phyloP scores from a whole-genome alignment of 2,329 filamentous ascomycete genomes.

The Paraphoma sp. region DNA sequence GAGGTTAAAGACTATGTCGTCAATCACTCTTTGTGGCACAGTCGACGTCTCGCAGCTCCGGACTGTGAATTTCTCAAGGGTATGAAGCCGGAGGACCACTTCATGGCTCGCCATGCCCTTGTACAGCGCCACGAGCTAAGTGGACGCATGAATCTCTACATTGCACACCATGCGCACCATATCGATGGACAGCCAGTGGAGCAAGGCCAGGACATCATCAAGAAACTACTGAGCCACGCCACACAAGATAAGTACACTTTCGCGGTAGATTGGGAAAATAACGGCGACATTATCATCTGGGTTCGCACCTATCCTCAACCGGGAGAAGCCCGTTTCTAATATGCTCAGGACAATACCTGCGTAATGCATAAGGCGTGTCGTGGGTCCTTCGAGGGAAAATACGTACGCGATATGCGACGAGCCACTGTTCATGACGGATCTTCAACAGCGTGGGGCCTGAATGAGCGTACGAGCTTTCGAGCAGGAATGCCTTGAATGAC shows the following conservation, averaged over 20 bases:
- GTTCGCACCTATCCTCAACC: not conserved
- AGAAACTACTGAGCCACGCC: constrained; percentile 53
- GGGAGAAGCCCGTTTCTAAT: not conserved
- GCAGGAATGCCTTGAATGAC: constrained; percentile 10
- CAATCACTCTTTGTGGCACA: constrained; percentile 56
- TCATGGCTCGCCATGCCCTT: constrained; percentile 54
- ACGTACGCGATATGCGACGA: constrained; percentile 61
- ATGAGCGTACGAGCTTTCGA: constrained; percentile 24
- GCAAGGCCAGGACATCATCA: constrained; percentile 45
- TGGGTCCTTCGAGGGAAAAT: constrained; percentile 57
- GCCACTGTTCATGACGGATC: constrained; percentile 62
- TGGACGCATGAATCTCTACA: constrained; percentile 58
- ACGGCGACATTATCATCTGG: constrained; percentile 63
- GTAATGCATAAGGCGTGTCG: constrained; percentile 56
- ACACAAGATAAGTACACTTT: constrained; percentile 57
- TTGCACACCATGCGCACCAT: constrained; percentile 62
- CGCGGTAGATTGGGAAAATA: constrained; percentile 31
- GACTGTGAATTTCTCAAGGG: constrained; percentile 52
- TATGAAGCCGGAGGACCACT: constrained; percentile 49
- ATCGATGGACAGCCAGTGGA: constrained; percentile 48
- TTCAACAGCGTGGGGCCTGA: constrained; percentile 52
- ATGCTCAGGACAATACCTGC: constrained; percentile 57
- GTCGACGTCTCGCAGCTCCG: constrained; percentile 59
- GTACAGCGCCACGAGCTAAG: constrained; percentile 59
- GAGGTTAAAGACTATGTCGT: constrained; percentile 8